Conservation (phyloP, 1,284 basidiomycete genomes). For the Naganishia sp. region DNA sequence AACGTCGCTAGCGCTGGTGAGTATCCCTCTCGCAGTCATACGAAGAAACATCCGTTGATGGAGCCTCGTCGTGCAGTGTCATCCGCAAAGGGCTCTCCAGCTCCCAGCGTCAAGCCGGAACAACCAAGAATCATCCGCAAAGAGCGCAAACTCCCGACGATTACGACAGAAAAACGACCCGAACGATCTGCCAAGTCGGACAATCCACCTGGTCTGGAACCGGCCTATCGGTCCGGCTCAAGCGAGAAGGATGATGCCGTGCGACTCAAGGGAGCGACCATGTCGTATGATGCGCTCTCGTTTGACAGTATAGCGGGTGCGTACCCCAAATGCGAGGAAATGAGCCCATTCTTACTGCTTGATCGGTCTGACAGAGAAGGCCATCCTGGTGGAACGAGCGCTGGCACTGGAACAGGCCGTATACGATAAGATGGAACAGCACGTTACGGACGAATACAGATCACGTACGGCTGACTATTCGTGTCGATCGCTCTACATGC, state of each 20-base stretch:
- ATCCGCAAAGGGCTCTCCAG: conserved; percentile 30
- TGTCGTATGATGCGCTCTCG: conserved; percentile 88
- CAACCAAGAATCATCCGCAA: conserved; percentile 2
- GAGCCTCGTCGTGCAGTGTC: conserved; percentile 5
- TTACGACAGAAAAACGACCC: conserved; percentile 28
- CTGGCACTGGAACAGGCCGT: conserved; percentile 55
- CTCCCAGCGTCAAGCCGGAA: conserved; percentile 21
- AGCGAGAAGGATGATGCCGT: conserved; percentile 61
- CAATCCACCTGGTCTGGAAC: conserved; percentile 29
- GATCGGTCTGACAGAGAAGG: conserved; percentile 41
- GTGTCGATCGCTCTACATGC: neutral
- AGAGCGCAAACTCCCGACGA: conserved; percentile 23
- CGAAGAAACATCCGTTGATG: neutral
- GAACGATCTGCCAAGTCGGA: conserved; percentile 30
- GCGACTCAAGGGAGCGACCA: conserved; percentile 83
- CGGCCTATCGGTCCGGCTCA: conserved; percentile 17
- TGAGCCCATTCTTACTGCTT: neutral
- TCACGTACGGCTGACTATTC: conserved; percentile 42
- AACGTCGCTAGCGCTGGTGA: conserved; percentile 16
- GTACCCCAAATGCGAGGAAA: conserved; percentile 49
- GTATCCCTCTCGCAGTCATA: neutral
- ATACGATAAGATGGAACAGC: conserved; percentile 45
- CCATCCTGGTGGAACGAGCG: conserved; percentile 54
- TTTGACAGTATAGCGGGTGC: conserved; percentile 79
- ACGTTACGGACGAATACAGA: conserved; percentile 53